Percentiles rank a stretch among this genome's conserved stretches.
Conservation (phyloP, 2,329 filamentous ascomycete genomes). For the Fonsecaea nubica region DNA sequence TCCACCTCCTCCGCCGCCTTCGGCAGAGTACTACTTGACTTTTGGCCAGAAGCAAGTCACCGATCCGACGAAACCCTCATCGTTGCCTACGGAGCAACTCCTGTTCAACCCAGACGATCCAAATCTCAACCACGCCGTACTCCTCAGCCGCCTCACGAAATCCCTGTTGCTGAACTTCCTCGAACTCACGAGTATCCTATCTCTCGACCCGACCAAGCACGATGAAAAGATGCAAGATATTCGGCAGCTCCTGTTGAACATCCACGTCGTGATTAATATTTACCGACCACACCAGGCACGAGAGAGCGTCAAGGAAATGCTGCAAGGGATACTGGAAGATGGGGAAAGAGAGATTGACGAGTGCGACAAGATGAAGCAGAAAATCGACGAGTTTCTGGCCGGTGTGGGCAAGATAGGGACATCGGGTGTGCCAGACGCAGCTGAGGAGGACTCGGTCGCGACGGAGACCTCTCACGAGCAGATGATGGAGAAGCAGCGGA, state of each 20-base stretch:
- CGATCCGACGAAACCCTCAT: constrained; percentile 46
- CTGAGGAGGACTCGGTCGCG: constrained; percentile 9
- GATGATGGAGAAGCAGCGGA: constrained; percentile 43
- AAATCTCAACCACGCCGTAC: constrained; percentile 54
- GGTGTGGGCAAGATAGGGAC: constrained; percentile 38
- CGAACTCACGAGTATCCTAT: constrained; percentile 76
- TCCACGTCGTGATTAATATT: constrained; percentile 91
- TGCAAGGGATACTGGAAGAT: constrained; percentile 81
- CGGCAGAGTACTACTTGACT: constrained; percentile 69
- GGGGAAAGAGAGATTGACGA: constrained; percentile 78
- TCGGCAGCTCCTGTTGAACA: constrained; percentile 83
- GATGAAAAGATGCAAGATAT: constrained; percentile 75
- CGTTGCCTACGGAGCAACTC: constrained; percentile 58
- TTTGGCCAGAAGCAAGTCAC: constrained; percentile 79
- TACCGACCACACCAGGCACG: constrained; percentile 92
- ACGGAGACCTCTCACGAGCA: constrained; percentile 36
- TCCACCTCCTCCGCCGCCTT: constrained; percentile 71
- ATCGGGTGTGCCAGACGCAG: constrained; percentile 24
- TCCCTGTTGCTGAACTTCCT: constrained; percentile 88
- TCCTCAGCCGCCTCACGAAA: constrained; percentile 76
- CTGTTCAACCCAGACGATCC: constrained; percentile 65
- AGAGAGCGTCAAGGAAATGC: constrained; percentile 83
- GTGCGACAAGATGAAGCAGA: constrained; percentile 74
- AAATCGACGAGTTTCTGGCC: constrained; percentile 59
- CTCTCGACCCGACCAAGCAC: constrained; percentile 61